Evolutionary conservation across 306 rosid species (phyloP).

Genomic region (Acacia crassicarpa): DNA sequence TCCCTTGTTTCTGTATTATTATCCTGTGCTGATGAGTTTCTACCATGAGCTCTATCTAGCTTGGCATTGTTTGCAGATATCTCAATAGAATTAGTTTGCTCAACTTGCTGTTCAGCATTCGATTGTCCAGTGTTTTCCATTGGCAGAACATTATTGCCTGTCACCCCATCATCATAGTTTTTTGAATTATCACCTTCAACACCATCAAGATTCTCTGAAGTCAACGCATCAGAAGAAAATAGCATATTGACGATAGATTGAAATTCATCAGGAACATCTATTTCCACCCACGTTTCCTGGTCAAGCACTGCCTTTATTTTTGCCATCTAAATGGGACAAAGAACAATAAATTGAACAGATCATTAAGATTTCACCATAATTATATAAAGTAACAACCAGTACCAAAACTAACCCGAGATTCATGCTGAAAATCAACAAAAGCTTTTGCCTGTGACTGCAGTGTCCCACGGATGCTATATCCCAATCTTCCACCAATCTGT

Average conservation of each 20-base stretch:
- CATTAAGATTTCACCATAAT: slow-evolving; percentile 14
- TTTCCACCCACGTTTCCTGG: slow-evolving; percentile 99
- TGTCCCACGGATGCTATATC: slow-evolving; percentile 97
- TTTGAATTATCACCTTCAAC: slow-evolving; percentile 48
- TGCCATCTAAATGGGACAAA: slow-evolving; percentile 65
- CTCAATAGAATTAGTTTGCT: slow-evolving; percentile 52
- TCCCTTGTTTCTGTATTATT: slow-evolving; percentile 63
- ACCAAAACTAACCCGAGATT: slow-evolving; percentile 78
- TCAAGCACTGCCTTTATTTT: slow-evolving; percentile 96
- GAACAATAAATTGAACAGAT: slow-evolving; percentile 27
- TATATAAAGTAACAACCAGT: slow-evolving; percentile 16
- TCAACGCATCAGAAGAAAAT: slow-evolving; percentile 49
- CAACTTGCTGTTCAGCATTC: slow-evolving; percentile 42
- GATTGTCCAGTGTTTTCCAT: slow-evolving; percentile 37
- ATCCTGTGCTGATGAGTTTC: slow-evolving; percentile 44
- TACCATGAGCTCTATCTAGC: slow-evolving; percentile 40
- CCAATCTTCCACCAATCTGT: slow-evolving; percentile 99
- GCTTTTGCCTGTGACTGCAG: slow-evolving; percentile 98
- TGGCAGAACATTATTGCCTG: slow-evolving; percentile 36
- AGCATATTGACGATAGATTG: slow-evolving; percentile 70
- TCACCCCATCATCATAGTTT: slow-evolving; percentile 44
- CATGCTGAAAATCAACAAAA: slow-evolving; percentile 96
- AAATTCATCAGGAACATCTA: slow-evolving; percentile 98
- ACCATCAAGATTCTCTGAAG: slow-evolving; percentile 53
- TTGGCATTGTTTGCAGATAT: slow-evolving; percentile 34